Conservation (phyloP, 2,329 filamentous ascomycete species). For the Diaporthe citriasiana region DNA sequence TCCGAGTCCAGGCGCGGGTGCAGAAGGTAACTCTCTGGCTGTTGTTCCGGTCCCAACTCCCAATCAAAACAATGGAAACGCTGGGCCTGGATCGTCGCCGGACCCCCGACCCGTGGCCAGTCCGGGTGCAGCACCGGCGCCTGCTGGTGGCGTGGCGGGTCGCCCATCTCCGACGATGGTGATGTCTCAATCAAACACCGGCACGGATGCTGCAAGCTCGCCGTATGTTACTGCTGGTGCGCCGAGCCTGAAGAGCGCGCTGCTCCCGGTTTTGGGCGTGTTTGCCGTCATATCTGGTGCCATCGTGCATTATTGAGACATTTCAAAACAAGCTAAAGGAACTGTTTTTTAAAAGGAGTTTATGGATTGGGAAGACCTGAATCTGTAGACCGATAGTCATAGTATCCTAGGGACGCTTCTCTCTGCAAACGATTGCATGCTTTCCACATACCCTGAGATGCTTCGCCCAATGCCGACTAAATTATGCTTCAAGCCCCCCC, state of each 20-base stretch:
- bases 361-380: neutral
- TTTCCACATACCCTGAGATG: neutral
- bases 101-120: neutral
- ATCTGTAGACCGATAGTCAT: neutral
- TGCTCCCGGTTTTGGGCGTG: conserved; percentile 6
- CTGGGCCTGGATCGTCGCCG: neutral
- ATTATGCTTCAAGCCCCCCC: neutral
- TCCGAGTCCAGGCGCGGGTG: neutral
- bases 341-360: neutral
- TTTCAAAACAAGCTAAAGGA: neutral
- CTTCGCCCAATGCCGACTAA: neutral
- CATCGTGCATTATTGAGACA: neutral
- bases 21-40: neutral
- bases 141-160: neutral
- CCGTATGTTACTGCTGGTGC: conserved; percentile 27
- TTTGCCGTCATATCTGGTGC: conserved; percentile 1
- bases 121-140: neutral
- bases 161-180: neutral
- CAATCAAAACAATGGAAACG: neutral
- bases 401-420: neutral
- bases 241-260: conserved; percentile 9
- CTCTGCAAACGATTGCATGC: neutral
- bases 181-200: neutral
- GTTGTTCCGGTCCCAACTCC: neutral
- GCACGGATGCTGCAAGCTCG: conserved; percentile 6